Evolutionary conservation across 2,329 filamentous ascomycete species (phyloP).

Genomic region (Botrytis paeoniae): DNA sequence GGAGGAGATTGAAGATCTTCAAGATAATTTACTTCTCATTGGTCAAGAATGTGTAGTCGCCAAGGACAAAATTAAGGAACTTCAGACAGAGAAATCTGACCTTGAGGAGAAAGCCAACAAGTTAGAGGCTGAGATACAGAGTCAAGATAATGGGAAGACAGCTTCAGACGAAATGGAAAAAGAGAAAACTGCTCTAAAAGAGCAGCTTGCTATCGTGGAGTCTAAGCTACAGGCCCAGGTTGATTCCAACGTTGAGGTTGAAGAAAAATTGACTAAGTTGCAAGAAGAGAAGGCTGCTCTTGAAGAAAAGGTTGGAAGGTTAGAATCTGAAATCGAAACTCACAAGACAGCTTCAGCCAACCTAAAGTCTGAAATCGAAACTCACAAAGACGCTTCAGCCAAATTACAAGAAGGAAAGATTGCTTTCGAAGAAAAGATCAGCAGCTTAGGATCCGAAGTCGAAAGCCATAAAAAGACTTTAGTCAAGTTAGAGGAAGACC

Average conservation of each 20-base stretch:
- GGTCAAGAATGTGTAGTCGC: slow-evolving; percentile 82
- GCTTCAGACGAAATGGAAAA: neutral
- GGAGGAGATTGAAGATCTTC: slow-evolving; percentile 82
- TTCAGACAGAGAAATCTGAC: slow-evolving; percentile 64
- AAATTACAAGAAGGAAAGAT: slow-evolving; percentile 66
- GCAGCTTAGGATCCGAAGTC: slow-evolving; percentile 69
- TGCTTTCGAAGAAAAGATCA: slow-evolving; percentile 60
- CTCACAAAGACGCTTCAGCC: slow-evolving; percentile 27
- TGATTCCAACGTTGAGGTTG: slow-evolving; percentile 38
- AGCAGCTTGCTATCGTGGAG: neutral
- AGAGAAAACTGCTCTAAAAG: neutral
- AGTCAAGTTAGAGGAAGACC: slow-evolving; percentile 33
- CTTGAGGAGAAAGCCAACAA: slow-evolving; percentile 62
- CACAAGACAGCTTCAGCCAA: slow-evolving; percentile 39
- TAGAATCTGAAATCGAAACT: slow-evolving; percentile 66
- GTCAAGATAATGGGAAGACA: slow-evolving; percentile 50
- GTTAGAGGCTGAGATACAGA: slow-evolving; percentile 73
- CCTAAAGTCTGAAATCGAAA: slow-evolving; percentile 67
- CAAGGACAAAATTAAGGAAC: slow-evolving; percentile 70
- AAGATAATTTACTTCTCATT: slow-evolving; percentile 74
- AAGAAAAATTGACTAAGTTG: slow-evolving; percentile 60
- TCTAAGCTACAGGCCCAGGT: neutral
- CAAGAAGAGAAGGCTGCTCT: slow-evolving; percentile 66
- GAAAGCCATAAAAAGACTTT: slow-evolving; percentile 37
- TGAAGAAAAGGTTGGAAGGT: slow-evolving; percentile 58